Evolutionary conservation across 2,329 filamentous ascomycete genomes (phyloP).

Genomic region (Xylogone sp.): DNA sequence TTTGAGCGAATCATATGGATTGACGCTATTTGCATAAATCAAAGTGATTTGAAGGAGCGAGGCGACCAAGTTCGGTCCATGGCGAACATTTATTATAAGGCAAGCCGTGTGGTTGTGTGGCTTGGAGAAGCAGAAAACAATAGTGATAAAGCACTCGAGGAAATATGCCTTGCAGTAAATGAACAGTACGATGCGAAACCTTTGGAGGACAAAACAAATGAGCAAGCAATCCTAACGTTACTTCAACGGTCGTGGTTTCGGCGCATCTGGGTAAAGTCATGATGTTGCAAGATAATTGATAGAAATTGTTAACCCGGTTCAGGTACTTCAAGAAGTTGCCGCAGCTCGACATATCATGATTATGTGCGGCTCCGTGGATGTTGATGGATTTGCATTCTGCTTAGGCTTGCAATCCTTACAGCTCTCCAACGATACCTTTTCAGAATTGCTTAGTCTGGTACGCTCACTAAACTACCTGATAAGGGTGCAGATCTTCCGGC

Average conservation of each 20-base stretch:
- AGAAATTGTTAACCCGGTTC: slow-evolving; percentile 1
- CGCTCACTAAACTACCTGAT: slow-evolving; percentile 5
- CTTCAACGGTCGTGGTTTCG: slow-evolving; percentile 11
- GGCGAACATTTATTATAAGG: slow-evolving; percentile 7
- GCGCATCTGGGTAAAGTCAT: slow-evolving; percentile 13
- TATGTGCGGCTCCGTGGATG: slow-evolving; percentile 5
- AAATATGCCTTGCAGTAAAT: neutral
- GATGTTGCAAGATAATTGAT: neutral
- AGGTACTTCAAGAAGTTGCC: slow-evolving; percentile 13
- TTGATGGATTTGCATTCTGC: slow-evolving; percentile 9
- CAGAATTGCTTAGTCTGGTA: slow-evolving; percentile 4
- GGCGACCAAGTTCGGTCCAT: slow-evolving; percentile 7
- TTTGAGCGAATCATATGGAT: neutral
- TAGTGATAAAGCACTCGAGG: slow-evolving; percentile 5
- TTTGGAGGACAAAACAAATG: neutral
- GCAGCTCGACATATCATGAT: slow-evolving; percentile 10
- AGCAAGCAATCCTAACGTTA: slow-evolving; percentile 2
- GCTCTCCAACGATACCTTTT: neutral
- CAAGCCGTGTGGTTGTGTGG: slow-evolving; percentile 5
- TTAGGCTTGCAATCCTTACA: slow-evolving; percentile 3
- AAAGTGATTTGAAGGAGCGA: slow-evolving; percentile 6
- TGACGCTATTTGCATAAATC: neutral
- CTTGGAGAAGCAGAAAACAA: slow-evolving; percentile 7
- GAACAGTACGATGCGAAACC: neutral
- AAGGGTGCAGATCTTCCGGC: slow-evolving; percentile 2